Percentiles rank a stretch among this genome's conserved stretches.
Conservation (phyloP, 176 grass and related monocot species). For the Chrysopogon serrulatus region DNA sequence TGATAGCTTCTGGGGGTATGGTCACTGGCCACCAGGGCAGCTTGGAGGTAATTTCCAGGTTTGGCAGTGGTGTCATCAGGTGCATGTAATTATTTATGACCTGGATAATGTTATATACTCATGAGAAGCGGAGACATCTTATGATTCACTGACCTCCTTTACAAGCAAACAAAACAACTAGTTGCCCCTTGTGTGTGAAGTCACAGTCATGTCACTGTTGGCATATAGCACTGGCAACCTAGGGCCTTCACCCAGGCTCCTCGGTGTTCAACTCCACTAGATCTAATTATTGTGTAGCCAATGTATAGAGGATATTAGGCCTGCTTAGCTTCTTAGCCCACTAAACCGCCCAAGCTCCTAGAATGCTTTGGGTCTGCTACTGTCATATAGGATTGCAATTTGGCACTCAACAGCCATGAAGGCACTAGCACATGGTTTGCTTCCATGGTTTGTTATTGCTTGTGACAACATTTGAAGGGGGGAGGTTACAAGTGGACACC, state of each 20-base stretch:
- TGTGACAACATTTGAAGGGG: background rate
- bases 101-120: slow-evolving; percentile 10
- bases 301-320: background rate
- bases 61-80: slow-evolving; percentile 40
- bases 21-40: slow-evolving; percentile 19
- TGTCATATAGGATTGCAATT: background rate
- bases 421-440: slow-evolving; percentile 23
- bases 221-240: background rate
- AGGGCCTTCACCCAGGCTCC: background rate
- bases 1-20: slow-evolving; percentile 8
- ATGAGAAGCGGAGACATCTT: background rate
- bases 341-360: background rate
- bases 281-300: background rate
- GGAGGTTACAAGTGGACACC: background rate
- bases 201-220: slow-evolving; percentile 19
- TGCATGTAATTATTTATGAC: slow-evolving; percentile 16
- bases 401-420: slow-evolving; percentile 18
- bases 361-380: background rate
- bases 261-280: background rate
- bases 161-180: background rate
- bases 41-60: slow-evolving; percentile 31
- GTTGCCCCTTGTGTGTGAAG: background rate
- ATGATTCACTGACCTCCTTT: slow-evolving; percentile 16
- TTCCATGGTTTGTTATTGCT: slow-evolving; percentile 12
- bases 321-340: background rate